phyloP scores from a whole-genome alignment of 306 rosid genomes.

The Castanopsis chinensis region DNA sequence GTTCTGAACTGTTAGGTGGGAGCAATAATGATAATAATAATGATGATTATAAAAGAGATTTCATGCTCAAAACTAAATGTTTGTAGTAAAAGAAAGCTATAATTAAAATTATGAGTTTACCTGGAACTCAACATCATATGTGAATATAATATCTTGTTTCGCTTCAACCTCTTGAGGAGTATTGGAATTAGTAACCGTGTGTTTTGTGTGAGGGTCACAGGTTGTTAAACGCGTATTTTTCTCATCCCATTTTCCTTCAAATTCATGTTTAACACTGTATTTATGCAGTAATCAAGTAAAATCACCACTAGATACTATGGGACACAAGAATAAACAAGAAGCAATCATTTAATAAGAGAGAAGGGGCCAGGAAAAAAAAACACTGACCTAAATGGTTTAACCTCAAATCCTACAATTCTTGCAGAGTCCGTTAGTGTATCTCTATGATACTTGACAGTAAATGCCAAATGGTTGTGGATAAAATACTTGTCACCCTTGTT shows the following conservation, averaged over 20 bases:
- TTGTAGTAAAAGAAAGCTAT: background rate
- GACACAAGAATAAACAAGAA: constrained; percentile 11
- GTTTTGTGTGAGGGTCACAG: constrained; percentile 92
- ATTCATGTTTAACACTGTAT: constrained; percentile 84
- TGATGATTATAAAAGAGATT: background rate
- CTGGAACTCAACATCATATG: constrained; percentile 94
- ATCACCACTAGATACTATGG: constrained; percentile 16
- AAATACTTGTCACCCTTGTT: constrained; percentile 79
- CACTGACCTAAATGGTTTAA: constrained; percentile 75
- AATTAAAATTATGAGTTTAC: constrained; percentile 35
- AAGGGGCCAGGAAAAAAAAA: constrained; percentile 4
- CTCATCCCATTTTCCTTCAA: constrained; percentile 76
- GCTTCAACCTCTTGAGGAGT: constrained; percentile 95
- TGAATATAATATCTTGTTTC: constrained; percentile 77
- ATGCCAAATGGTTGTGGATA: constrained; percentile 91
- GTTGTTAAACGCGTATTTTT: constrained; percentile 68
- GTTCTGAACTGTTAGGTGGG: background rate
- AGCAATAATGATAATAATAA: background rate
- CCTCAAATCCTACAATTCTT: constrained; percentile 98
- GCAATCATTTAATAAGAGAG: background rate
- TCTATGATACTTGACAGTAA: constrained; percentile 81
- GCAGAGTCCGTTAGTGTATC: constrained; percentile 72
- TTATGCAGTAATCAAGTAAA: constrained; percentile 25
- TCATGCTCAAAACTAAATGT: background rate
- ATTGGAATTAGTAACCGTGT: constrained; percentile 72